These are phyloP conservation scores for Bruguiera parviflora DNA, from an alignment of 345 rosid genomes.

Conservation along the genomic window DNA sequence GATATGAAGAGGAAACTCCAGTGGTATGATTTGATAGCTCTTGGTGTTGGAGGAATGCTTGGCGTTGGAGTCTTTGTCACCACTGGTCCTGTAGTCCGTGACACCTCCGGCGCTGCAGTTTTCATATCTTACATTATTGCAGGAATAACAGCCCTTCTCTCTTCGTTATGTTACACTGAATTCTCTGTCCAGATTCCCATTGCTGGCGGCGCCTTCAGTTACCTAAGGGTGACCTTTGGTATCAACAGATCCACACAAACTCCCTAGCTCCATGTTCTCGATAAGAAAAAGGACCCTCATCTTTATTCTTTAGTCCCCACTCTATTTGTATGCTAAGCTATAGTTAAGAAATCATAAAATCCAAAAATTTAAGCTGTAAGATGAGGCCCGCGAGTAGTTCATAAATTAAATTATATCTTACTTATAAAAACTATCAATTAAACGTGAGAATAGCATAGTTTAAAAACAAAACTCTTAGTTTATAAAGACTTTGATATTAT, in stretches of 20 bases:
- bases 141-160: conserved; percentile 77
- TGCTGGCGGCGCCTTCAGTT: conserved; percentile 97
- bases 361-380: background rate
- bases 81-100: conserved; percentile 64
- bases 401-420: conserved; percentile 20
- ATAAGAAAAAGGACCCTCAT: background rate
- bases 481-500: conserved; percentile 18
- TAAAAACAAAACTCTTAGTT: no score
- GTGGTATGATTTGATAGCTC: conserved; percentile 85
- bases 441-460: no score
- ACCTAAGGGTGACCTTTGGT: conserved; percentile 92
- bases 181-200: conserved; percentile 91
- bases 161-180: conserved; percentile 90
- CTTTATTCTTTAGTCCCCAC: background rate
- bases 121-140: conserved; percentile 80
- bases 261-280: conserved; percentile 2
- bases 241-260: conserved; percentile 8
- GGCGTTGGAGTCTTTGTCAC: conserved; percentile 92
- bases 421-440: no score
- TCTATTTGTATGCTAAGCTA: background rate
- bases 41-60: conserved; percentile 93
- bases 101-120: conserved; percentile 73
- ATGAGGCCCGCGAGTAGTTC: conserved; percentile 57
- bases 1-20: conserved; percentile 88
- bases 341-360: conserved; percentile 4